phyloP scores from a whole-genome alignment of 2,329 filamentous ascomycete species.

The Phyllachora maydis region DNA sequence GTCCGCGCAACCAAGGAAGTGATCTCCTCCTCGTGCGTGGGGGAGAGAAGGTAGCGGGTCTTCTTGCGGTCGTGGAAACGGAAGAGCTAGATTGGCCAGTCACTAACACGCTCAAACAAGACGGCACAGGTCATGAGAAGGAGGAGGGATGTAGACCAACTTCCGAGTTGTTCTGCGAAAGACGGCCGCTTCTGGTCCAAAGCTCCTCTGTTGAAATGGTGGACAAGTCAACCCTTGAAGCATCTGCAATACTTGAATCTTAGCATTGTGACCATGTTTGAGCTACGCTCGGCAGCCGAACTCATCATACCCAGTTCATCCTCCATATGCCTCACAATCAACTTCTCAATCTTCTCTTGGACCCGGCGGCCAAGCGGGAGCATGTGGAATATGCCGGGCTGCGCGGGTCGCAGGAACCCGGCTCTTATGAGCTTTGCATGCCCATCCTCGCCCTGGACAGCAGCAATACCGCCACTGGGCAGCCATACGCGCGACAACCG shows the following conservation, averaged over 20 bases:
- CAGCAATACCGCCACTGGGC: slow-evolving; percentile 49
- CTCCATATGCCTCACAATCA: slow-evolving; percentile 82
- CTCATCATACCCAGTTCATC: slow-evolving; percentile 3
- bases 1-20: slow-evolving; percentile 56
- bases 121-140: background rate
- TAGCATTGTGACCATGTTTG: background rate
- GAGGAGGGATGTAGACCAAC: slow-evolving; percentile 16
- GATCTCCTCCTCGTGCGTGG: slow-evolving; percentile 95
- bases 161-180: slow-evolving; percentile 54
- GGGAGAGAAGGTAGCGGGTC: slow-evolving; percentile 55
- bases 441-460: slow-evolving; percentile 37
- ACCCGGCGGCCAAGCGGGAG: slow-evolving; percentile 73
- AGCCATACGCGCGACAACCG: slow-evolving; percentile 61
- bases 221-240: slow-evolving; percentile 65
- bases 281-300: background rate
- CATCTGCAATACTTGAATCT: slow-evolving; percentile 23
- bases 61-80: slow-evolving; percentile 62
- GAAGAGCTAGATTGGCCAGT: slow-evolving; percentile 41
- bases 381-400: slow-evolving; percentile 82
- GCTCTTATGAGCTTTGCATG: slow-evolving; percentile 48
- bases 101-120: slow-evolving; percentile 3
- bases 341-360: slow-evolving; percentile 65
- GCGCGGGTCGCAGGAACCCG: slow-evolving; percentile 60
- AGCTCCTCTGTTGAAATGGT: slow-evolving; percentile 68
- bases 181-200: slow-evolving; percentile 67